A percentile compares a stretch with the other conserved stretches of the same genome.
Evolutionary conservation across 306 rosid genomes (phyloP).

Genomic region (Heteromeles arbutifolia): DNA sequence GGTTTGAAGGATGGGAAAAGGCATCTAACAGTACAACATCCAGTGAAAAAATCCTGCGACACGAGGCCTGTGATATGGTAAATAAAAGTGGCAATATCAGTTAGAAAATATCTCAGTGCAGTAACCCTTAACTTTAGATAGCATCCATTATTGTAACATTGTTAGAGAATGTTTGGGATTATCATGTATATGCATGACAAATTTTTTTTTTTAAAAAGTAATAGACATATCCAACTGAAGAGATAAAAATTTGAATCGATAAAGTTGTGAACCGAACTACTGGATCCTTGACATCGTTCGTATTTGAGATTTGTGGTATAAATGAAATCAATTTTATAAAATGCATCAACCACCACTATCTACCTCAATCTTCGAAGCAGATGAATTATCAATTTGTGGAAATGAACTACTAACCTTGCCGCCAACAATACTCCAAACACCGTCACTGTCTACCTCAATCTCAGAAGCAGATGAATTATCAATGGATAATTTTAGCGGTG

Average conservation of each 20-base stretch:
- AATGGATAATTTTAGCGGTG: constrained; percentile 66
- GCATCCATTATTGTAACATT: neutral
- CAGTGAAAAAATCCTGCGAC: constrained; percentile 85
- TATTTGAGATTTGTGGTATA: neutral
- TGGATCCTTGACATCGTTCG: neutral
- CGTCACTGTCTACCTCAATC: constrained; percentile 72
- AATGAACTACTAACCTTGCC: constrained; percentile 61
- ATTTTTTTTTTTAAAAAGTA: neutral
- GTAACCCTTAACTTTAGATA: neutral
- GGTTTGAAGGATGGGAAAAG: constrained; percentile 51
- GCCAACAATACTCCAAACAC: constrained; percentile 87
- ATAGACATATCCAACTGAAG: neutral
- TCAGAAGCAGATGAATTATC: constrained; percentile 74
- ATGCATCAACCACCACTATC: neutral
- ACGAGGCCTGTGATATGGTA: constrained; percentile 68
- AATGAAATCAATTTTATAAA: neutral
- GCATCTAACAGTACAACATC: constrained; percentile 62
- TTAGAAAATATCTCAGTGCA: constrained; percentile 15
- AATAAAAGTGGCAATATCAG: constrained; percentile 19
- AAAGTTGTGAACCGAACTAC: neutral
- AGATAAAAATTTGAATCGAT: neutral
- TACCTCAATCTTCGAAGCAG: no score
- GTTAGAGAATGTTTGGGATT: neutral
- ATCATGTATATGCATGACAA: neutral
- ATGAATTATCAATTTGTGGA: no score